phyloP scores from a whole-genome alignment of 441 rosid genomes.

The Macaranga tanarius region DNA sequence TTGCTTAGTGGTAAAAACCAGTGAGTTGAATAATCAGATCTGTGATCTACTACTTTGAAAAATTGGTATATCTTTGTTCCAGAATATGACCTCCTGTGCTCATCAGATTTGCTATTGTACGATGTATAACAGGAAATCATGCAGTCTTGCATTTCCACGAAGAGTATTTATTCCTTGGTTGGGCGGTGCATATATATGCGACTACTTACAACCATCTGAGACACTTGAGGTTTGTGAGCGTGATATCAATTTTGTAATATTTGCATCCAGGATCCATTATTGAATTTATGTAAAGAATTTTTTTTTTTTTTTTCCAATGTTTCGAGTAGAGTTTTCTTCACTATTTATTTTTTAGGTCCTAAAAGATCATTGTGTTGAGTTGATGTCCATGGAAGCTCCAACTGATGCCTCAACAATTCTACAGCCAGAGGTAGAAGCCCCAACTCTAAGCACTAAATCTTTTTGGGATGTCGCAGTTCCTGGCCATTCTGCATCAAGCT shows the following conservation, averaged over 20 bases:
- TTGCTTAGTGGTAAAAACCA: not conserved
- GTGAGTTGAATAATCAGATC: conserved; percentile 4
- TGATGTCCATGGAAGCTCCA: conserved; percentile 72
- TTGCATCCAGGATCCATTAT: not conserved
- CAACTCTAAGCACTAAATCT: conserved; percentile 42
- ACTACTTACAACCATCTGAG: conserved; percentile 79
- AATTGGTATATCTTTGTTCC: conserved; percentile 11
- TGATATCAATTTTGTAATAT: not conserved
- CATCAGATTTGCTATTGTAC: not conserved
- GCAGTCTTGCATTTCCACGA: conserved; percentile 60
- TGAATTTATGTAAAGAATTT: not conserved
- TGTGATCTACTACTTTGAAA: not conserved
- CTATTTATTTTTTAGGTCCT: conserved; percentile 47
- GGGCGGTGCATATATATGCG: conserved; percentile 57
- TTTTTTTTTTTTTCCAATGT: not conserved
- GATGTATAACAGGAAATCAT: conserved; percentile 53
- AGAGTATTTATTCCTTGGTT: conserved; percentile 91
- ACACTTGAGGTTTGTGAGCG: conserved; percentile 59
- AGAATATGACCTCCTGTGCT: conserved; percentile 1
- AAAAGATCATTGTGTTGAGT: conserved; percentile 78
- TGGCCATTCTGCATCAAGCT: conserved; percentile 21
- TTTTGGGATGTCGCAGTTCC: conserved; percentile 66
- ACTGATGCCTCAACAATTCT: conserved; percentile 46
- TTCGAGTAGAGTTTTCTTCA: conserved; percentile 6
- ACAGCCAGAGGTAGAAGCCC: conserved; percentile 61